Conservation (phyloP, 257 asterid species). For the Linaria vulgaris region DNA sequence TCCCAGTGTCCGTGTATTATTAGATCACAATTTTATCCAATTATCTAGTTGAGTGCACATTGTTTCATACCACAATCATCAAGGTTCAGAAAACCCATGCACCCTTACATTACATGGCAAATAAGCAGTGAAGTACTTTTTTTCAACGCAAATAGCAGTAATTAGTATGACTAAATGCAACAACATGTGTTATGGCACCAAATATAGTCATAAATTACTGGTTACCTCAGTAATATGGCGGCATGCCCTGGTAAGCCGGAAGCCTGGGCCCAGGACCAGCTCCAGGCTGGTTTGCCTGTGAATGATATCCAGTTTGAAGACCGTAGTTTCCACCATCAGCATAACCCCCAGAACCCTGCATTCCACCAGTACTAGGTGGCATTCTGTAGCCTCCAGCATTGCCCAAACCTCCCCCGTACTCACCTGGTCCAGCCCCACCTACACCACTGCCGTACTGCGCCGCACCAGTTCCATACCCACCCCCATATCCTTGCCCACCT, state of each 20-base stretch:
- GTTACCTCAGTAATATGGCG: constrained; percentile 86
- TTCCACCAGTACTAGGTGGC: constrained; percentile 62
- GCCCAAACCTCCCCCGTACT: constrained; percentile 51
- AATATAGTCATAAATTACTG: too few relatives aligned
- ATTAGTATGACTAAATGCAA: neutral
- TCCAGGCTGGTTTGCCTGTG: constrained; percentile 61
- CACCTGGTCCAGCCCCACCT: constrained; percentile 50
- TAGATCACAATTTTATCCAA: too few relatives aligned
- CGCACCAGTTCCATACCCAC: constrained; percentile 46
- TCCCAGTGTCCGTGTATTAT: too few relatives aligned
- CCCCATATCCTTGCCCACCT: constrained; percentile 63
- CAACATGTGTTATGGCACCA: too few relatives aligned
- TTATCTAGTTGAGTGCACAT: too few relatives aligned
- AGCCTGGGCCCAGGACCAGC: constrained; percentile 70
- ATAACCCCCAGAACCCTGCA: constrained; percentile 70
- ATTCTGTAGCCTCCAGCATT: constrained; percentile 61
- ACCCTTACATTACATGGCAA: too few relatives aligned
- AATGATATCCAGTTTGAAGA: constrained; percentile 41
- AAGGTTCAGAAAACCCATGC: too few relatives aligned
- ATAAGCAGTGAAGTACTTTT: neutral
- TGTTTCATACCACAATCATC: too few relatives aligned
- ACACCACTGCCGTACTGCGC: constrained; percentile 45
- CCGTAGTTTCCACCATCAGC: constrained; percentile 74
- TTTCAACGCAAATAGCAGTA: neutral
- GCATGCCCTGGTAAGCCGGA: constrained; percentile 86